Evolutionary conservation across 1,284 basidiomycete species (phyloP), one percentile per base, ranked within the genome.

Genomic region (Fistulina hepatica): DNA sequence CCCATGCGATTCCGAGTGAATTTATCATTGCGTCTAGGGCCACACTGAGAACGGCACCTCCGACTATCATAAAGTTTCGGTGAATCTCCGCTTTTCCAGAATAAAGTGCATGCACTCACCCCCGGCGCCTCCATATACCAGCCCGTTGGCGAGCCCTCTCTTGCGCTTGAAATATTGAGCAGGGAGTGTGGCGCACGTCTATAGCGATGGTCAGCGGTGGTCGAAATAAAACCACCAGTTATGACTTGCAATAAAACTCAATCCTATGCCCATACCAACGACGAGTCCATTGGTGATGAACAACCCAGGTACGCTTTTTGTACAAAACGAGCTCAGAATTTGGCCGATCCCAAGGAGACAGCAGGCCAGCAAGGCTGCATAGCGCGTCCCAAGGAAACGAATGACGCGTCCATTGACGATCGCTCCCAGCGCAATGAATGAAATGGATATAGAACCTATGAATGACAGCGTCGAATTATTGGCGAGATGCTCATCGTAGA

Each of bases 141-240:
- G 38, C n/a, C 53, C 56, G 28, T 57, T 59, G 7, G 60, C 55
- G 3, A 58, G 45, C 16, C 58, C 58, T 2, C 53, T 50, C 21
- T 48, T 47, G 26, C 46, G 46, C 28, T 43, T 50, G 42, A 61
- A 59, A 43, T 57, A 60, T 42, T 60, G 60, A 0, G 54, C 40
- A n/a, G 55, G 55, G 21, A 54, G 52, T 9, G 52, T 49, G 19
- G 52, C 52, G 30, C 53, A 54, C 23, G 47, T 46, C 53, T 58
- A 25, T 21, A n/a, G 3, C 22, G 10, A 13, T 12, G 25, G 13
- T 4, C 10, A 21, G 9, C 19, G 3, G 2, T 3, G 16, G 11
- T 16, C 1, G 11, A 21, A 15, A 8, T 9, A 11, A 12, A 13
- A 5, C 7, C 2, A 3, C 9, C 3, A 8, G 10, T 11, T 13